Evolutionary conservation across 2,329 filamentous ascomycete genomes (phyloP).

Genomic region (Hymenoscyphus albidus): DNA sequence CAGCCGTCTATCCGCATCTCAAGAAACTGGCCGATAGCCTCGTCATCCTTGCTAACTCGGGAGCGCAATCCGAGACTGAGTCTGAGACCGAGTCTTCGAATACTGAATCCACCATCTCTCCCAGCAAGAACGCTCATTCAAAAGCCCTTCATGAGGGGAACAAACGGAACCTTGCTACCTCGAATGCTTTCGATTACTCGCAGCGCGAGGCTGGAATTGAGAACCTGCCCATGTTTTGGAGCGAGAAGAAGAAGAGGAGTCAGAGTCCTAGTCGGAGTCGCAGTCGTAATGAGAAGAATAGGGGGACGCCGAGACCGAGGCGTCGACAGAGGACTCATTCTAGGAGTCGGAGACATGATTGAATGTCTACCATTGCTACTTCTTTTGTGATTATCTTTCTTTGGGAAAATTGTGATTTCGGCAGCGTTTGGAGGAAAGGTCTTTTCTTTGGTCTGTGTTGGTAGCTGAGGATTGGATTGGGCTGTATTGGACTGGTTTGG

Average conservation of each 20-base stretch:
- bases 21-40: not conserved
- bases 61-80: not conserved
- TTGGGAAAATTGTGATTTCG: too few species aligned
- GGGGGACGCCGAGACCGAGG: conserved; percentile 15
- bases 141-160: not conserved
- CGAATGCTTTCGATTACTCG: not conserved
- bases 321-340: conserved; percentile 26
- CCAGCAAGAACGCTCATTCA: not conserved
- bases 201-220: not conserved
- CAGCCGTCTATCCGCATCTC: not conserved
- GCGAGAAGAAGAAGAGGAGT: conserved; percentile 13
- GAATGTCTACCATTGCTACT: not conserved
- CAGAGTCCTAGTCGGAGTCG: conserved; percentile 25
- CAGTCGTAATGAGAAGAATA: conserved; percentile 13
- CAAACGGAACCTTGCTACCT: not conserved
- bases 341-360: conserved; percentile 14
- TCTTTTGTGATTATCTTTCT: too few species aligned
- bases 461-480: too few species aligned
- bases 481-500: too few species aligned
- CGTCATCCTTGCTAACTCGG: not conserved
- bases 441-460: too few species aligned
- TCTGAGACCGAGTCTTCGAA: not conserved
- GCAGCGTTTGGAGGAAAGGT: too few species aligned
- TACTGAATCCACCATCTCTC: not conserved
- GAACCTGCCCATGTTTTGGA: not conserved